A percentile compares a stretch with the other conserved stretches of the same genome.
Conservation (phyloP, 208 protist species). For the Crithidia thermophila region DNA sequence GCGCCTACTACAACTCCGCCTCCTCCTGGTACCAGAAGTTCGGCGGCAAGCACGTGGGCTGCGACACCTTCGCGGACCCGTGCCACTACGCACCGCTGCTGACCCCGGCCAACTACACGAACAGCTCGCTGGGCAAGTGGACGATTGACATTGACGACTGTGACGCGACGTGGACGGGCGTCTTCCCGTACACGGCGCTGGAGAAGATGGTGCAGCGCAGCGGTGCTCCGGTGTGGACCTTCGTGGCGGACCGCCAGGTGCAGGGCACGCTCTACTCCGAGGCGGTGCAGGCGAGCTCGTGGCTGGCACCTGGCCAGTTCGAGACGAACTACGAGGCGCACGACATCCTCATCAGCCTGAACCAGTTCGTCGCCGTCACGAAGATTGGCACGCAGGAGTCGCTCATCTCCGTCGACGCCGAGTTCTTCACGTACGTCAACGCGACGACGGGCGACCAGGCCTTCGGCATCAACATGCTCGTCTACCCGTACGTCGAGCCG, state of each 20-base stretch:
- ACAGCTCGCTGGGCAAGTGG: slow-evolving; percentile 44
- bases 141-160: slow-evolving; percentile 79
- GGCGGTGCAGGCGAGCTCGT: slow-evolving; percentile 66
- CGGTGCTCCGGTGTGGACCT: slow-evolving; percentile 54
- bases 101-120: slow-evolving; percentile 53
- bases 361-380: slow-evolving; percentile 57
- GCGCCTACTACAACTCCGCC: slow-evolving; percentile 58
- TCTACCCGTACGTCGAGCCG: slow-evolving; percentile 67
- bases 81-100: slow-evolving; percentile 84
- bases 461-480: slow-evolving; percentile 84
- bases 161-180: slow-evolving; percentile 79
- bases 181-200: slow-evolving; percentile 61
- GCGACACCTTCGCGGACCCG: slow-evolving; percentile 75
- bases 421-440: slow-evolving; percentile 71
- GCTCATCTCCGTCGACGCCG: slow-evolving; percentile 67
- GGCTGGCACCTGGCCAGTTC: slow-evolving; percentile 56
- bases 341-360: slow-evolving; percentile 65
- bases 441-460: slow-evolving; percentile 52
- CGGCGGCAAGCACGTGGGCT: slow-evolving; percentile 78
- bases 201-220: slow-evolving; percentile 41
- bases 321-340: slow-evolving; percentile 48
- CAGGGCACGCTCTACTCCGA: slow-evolving; percentile 74
- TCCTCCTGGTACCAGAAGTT: slow-evolving; percentile 89
- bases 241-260: slow-evolving; percentile 49
- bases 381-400: slow-evolving; percentile 32